Evolutionary conservation across 306 rosid species (phyloP).

Genomic region (Bauhinia variegata): DNA sequence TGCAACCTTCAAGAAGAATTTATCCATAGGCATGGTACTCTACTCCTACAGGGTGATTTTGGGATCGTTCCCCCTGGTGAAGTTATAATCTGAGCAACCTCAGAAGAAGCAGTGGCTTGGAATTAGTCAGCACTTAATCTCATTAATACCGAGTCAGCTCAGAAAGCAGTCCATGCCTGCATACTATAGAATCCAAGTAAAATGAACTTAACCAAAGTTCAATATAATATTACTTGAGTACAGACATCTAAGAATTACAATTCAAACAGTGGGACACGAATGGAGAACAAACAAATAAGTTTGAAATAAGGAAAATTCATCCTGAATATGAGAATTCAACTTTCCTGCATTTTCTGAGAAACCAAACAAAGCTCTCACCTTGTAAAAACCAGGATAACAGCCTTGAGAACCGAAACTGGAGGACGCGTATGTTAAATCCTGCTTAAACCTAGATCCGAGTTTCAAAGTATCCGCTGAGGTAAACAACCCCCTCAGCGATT

Average conservation of each 20-base stretch:
- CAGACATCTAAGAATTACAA: not conserved
- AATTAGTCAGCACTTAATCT: not conserved
- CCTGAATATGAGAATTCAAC: not conserved
- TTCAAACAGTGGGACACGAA: not conserved
- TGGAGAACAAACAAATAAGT: not conserved
- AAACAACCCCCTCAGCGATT: conserved; percentile 54
- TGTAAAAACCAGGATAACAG: conserved; percentile 69
- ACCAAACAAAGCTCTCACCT: conserved; percentile 48
- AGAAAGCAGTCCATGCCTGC: not conserved
- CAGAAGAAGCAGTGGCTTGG: conserved; percentile 58
- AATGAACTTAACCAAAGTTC: not conserved
- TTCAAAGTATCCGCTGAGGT: conserved; percentile 69
- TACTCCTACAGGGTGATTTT: conserved; percentile 44
- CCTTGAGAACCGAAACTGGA: conserved; percentile 71
- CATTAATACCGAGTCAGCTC: not conserved
- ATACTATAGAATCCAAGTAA: not conserved
- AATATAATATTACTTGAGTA: not conserved
- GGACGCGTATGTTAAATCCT: conserved; percentile 75
- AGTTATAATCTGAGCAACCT: conserved; percentile 46
- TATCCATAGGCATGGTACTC: conserved; percentile 64
- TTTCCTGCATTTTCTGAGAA: conserved; percentile 28
- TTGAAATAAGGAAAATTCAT: not conserved
- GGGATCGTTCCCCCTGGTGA: conserved; percentile 43
- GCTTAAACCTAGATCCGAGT: conserved; percentile 86
- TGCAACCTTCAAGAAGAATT: conserved; percentile 61